Percentiles rank a stretch among this genome's conserved stretches.
These are phyloP conservation scores for Clavispora fructus DNA, from an alignment of 805 yeast species.

Conservation along the genomic window DNA sequence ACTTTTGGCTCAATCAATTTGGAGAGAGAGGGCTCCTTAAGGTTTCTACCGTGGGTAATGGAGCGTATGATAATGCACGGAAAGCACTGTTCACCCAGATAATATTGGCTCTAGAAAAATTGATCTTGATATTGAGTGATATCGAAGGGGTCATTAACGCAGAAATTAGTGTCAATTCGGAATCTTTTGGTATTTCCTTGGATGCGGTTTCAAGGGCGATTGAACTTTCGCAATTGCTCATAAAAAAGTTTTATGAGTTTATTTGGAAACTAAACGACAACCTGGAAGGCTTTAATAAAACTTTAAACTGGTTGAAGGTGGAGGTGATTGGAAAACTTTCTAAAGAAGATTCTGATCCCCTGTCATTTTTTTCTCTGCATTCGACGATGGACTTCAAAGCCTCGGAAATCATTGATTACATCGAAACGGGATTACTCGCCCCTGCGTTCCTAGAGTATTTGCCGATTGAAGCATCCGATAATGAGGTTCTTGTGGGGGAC, in stretches of 20 bases:
- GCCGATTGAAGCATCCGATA: conserved; percentile 1
- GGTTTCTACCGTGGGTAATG: conserved; percentile 47
- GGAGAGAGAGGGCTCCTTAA: conserved; percentile 62
- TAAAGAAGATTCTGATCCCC: conserved; percentile 31
- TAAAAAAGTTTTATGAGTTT: conserved; percentile 30
- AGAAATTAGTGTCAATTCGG: conserved; percentile 3
- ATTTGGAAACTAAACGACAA: conserved; percentile 44
- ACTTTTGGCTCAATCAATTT: conserved; percentile 59
- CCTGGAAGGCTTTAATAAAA: conserved; percentile 40
- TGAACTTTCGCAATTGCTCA: conserved; percentile 15
- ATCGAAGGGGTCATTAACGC: conserved; percentile 29
- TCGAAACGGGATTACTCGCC: conserved; percentile 5
- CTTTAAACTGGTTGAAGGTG: conserved; percentile 40
- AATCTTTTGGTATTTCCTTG: conserved; percentile 8
- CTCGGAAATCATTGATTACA: conserved; percentile 11
- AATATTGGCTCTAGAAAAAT: conserved; percentile 52
- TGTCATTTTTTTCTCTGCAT: conserved; percentile 9
- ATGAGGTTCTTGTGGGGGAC: conserved; percentile 5
- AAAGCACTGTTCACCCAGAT: conserved; percentile 44
- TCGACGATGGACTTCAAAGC: conserved; percentile 11
- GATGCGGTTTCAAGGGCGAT: conserved; percentile 5
- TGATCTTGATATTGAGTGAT: conserved; percentile 42
- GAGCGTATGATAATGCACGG: conserved; percentile 46
- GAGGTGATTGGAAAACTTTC: conserved; percentile 32
- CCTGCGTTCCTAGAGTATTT: conserved; percentile 7